A percentile compares a stretch with the other conserved stretches of the same genome.
phyloP scores from a whole-genome alignment of 148 eudicot species.

The Limonium bicolor region DNA sequence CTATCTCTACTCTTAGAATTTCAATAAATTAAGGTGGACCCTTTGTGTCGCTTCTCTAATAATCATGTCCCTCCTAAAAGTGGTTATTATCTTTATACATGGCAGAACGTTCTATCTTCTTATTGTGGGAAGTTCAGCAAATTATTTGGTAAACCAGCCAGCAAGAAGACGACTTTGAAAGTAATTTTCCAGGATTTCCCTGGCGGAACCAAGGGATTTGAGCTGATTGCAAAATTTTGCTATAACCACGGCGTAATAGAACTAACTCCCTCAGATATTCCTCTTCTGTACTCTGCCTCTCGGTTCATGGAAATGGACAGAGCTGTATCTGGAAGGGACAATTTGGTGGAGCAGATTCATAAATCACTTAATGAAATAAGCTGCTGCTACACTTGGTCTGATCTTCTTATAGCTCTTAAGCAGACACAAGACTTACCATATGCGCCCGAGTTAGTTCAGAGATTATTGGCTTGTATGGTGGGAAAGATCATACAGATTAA shows the following conservation, averaged over 20 bases:
- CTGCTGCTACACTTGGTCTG: conserved; percentile 55
- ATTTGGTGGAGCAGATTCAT: conserved; percentile 34
- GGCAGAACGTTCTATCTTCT: conserved; percentile 38
- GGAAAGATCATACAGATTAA: conserved; percentile 26
- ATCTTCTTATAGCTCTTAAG: conserved; percentile 39
- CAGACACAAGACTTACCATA: conserved; percentile 25
- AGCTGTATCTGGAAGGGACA: conserved; percentile 14
- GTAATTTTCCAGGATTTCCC: conserved; percentile 69
- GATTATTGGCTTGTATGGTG: conserved; percentile 37
- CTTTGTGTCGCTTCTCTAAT: no score
- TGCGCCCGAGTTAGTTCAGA: conserved; percentile 19
- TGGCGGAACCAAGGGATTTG: conserved; percentile 52
- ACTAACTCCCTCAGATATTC: conserved; percentile 24
- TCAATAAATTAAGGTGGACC: no score
- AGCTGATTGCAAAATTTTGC: conserved; percentile 57
- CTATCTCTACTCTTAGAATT: no score
- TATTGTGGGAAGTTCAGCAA: conserved; percentile 41
- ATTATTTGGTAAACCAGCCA: conserved; percentile 27
- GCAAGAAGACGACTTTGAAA: conserved; percentile 16
- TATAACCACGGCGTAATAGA: conserved; percentile 38
- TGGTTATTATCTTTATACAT: no score
- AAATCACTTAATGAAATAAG: conserved; percentile 38
- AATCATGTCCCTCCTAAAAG: no score
- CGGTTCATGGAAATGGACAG: conserved; percentile 61
- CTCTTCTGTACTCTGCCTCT: conserved; percentile 24